Base-by-base conservation (phyloP, 2,329 filamentous ascomycete genomes). In the Fusarium denticulatum region DNA sequence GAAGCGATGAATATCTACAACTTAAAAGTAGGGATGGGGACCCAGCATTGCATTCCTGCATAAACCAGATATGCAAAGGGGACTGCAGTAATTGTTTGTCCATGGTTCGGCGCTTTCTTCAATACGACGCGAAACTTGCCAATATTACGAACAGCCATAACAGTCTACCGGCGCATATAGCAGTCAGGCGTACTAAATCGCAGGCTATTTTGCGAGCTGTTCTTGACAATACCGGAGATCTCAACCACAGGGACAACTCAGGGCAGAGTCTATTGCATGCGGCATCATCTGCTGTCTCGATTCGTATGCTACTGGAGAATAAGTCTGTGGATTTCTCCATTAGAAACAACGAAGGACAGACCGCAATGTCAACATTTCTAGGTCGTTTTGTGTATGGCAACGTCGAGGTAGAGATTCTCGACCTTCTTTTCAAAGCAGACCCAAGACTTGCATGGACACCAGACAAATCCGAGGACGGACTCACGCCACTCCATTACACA, bases 31-130 rank as follows among this genome's bases (percentile, higher is more conserved):
- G 7, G 20, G 3, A 4, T 11, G 4, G 14, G 4, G 1, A 3
- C 0, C 12, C 45, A 4, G 6, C 45, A 16, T 12, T 47, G 4
- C 28, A 49, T 16, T 3, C 0, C 0, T 32, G 28, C 28, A 4
- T 30, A 12, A 8, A 2, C 2, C 0, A 6, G 0, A 0, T 30
- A 0, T 49, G 46, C 20, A 0, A 0, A 10, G 7, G 3, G 3
- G 11, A 14, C 0, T 50, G 47, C 22, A 34, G 30, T 20, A 24
- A 2, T 2, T 50, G 47, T 6, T 2, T n/a, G 3, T 46, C 14
- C 2, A 22, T 67, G 12, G 0, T 16, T 6, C 4, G 4, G 1
- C 43, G 50, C 6, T 4, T 67, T 20, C 15, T 58, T 28, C 42
- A 45, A 26, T 5, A n/a, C 2, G 50, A 28, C 7, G 13, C n/a